Conservation (phyloP, 2,329 filamentous ascomycete genomes). For the Hypomyces perniciosus region DNA sequence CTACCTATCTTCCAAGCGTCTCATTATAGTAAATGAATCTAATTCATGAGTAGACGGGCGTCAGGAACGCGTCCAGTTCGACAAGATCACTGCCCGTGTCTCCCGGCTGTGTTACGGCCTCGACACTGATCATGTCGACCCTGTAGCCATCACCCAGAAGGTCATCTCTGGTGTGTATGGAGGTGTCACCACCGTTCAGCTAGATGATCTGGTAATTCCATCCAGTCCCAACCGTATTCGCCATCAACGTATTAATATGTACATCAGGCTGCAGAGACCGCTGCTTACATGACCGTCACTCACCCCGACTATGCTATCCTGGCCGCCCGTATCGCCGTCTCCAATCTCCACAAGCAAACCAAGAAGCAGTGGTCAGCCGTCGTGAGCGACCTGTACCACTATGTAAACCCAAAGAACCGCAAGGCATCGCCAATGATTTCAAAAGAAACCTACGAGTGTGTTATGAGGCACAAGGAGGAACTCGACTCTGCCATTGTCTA, state of each 20-base stretch:
- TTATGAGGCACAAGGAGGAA: conserved; percentile 95
- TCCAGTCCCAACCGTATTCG: background rate
- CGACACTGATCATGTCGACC: conserved; percentile 90
- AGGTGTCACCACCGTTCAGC: conserved; percentile 90
- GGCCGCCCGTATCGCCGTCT: conserved; percentile 95
- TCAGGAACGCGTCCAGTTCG: conserved; percentile 99
- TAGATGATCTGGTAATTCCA: conserved; percentile 86
- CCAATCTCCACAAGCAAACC: conserved; percentile 99
- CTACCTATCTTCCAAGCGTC: background rate
- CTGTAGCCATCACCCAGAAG: conserved; percentile 97
- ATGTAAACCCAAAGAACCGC: conserved; percentile 89
- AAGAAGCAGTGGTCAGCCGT: conserved; percentile 99
- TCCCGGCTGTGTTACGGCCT: conserved; percentile 96
- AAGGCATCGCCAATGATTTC: conserved; percentile 90
- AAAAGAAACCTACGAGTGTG: conserved; percentile 78
- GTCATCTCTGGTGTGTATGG: conserved; percentile 99
- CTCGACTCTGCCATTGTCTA: conserved; percentile 99
- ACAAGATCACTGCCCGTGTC: conserved; percentile 99
- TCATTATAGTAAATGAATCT: conserved; percentile 17
- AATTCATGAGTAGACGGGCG: conserved; percentile 70
- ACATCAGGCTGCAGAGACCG: conserved; percentile 87
- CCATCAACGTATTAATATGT: conserved; percentile 6
- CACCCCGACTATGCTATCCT: conserved; percentile 99
- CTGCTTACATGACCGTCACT: conserved; percentile 99
- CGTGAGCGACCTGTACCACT: conserved; percentile 87